Evolutionary conservation across 305 asterid genomes (phyloP), one percentile per base, ranked within the genome.

Genomic region (Ilex paraguariensis): DNA sequence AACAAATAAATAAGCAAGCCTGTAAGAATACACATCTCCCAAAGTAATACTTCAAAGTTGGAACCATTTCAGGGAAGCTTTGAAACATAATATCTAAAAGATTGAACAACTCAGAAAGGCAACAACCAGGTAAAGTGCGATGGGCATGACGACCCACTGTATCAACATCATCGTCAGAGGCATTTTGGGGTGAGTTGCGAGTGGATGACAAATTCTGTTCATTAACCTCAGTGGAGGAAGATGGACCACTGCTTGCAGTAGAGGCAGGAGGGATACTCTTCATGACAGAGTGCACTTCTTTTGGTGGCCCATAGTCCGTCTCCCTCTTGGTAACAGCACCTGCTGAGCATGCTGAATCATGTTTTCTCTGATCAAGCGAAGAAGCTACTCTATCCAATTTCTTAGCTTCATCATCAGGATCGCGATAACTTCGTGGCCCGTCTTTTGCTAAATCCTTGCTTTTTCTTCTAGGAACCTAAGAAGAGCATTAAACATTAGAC

Each of bases 61-160:
- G 21, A 64, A 32, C 49, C 70, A 60, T 58, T 53, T 36, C 42
- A 12, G 39, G 66, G 56, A 66, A 53, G 13, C 55, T 11, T 57
- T 33, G 33, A 36, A 36, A 21, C 28, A 21, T 21, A 21, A 36
- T 36, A 4, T 36, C 7, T 36, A 36, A 36, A 36, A 36, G 6
- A 36, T 36, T 8, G 6, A 36, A 36, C 42, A 36, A 4, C 42
- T 36, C 42, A 36, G 9, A 36, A 36, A 0, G 7, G 42, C 9
- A 36, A 36, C 42, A 36, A 90, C 97, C 94, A 64, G 98, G 97
- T 74, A 92, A 75, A 54, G 97, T 90, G 65, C 79, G 91, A 75
- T 69, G 84, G 6, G 75, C 55, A 21, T 70, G 82, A 68, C 78
- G 87, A 44, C 82, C 84, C 67, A 57, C 88, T 55, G 59, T 70